These are phyloP conservation scores for Cubamyces sp. DNA, from an alignment of 768 basidiomycete genomes.

Conservation along the genomic window DNA sequence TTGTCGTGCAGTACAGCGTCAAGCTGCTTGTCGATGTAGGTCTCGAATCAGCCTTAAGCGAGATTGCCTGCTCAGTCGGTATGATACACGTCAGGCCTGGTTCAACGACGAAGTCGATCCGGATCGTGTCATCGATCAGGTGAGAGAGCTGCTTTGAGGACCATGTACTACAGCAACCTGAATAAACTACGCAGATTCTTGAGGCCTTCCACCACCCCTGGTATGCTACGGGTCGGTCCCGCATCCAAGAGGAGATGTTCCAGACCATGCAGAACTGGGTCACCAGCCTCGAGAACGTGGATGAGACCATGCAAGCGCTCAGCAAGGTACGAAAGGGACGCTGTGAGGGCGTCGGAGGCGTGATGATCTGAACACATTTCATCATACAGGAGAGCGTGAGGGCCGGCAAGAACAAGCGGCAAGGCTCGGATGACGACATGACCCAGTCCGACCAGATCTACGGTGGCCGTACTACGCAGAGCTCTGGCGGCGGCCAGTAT, in stretches of 20 bases:
- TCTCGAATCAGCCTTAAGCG: neutral
- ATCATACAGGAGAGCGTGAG: slow-evolving; percentile 53
- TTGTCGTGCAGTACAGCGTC: slow-evolving; percentile 66
- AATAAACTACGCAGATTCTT: slow-evolving; percentile 45
- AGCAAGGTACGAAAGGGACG: slow-evolving; percentile 48
- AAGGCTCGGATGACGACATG: slow-evolving; percentile 48
- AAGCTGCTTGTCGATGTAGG: slow-evolving; percentile 57
- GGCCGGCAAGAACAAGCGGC: slow-evolving; percentile 59
- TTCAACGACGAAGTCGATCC: slow-evolving; percentile 48
- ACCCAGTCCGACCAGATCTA: slow-evolving; percentile 25
- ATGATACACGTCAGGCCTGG: slow-evolving; percentile 46
- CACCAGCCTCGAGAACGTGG: slow-evolving; percentile 49
- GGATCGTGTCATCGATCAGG: slow-evolving; percentile 49
- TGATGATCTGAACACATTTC: neutral
- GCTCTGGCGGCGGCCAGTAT: slow-evolving; percentile 13
- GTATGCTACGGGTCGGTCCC: slow-evolving; percentile 55
- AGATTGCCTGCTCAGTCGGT: neutral
- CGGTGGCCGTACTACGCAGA: slow-evolving; percentile 19
- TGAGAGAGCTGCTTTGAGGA: slow-evolving; percentile 23
- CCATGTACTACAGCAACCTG: neutral
- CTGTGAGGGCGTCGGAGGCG: neutral
- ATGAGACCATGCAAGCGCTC: slow-evolving; percentile 50
- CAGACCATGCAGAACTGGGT: slow-evolving; percentile 58
- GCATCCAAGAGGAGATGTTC: slow-evolving; percentile 65
- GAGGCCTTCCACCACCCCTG: slow-evolving; percentile 75